Percentiles rank a stretch among this genome's conserved stretches.
Conservation (phyloP, 2,329 filamentous ascomycete species). For the Fusarium sulawesiense region DNA sequence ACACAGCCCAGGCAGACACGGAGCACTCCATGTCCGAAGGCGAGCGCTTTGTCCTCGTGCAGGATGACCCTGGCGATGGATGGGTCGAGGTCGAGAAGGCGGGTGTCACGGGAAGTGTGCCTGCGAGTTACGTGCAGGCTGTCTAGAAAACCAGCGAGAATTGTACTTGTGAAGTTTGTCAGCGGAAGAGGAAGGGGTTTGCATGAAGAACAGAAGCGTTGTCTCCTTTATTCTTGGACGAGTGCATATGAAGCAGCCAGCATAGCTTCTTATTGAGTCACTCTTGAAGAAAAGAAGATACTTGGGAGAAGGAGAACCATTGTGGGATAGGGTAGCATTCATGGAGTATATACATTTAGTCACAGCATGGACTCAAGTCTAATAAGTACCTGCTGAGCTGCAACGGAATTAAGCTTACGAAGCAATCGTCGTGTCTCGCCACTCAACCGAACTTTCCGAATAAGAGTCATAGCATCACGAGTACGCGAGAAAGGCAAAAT, state of each 20-base stretch:
- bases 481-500: neutral
- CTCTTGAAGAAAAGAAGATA: constrained; percentile 11
- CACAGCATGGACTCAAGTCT: constrained; percentile 2
- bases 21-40: constrained; percentile 94
- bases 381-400: constrained; percentile 6
- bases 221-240: neutral
- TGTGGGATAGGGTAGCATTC: constrained; percentile 18
- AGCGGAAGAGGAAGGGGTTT: neutral
- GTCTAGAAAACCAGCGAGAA: constrained; percentile 58
- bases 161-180: constrained; percentile 27
- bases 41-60: constrained; percentile 90
- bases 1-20: constrained; percentile 83
- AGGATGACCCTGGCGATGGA: constrained; percentile 88
- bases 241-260: constrained; percentile 18
- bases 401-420: constrained; percentile 25
- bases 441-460: constrained; percentile 32
- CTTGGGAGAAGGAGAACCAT: constrained; percentile 3
- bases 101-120: constrained; percentile 86
- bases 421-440: constrained; percentile 20
- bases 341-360: constrained; percentile 27
- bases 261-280: constrained; percentile 10
- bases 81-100: constrained; percentile 98
- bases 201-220: neutral
- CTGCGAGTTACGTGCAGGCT: constrained; percentile 90
- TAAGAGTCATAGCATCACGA: constrained; percentile 17